Evolutionary conservation across 1,139 yeast species (phyloP), one percentile per base, ranked within the genome.

Genomic region (Eremothecium gossypii): DNA sequence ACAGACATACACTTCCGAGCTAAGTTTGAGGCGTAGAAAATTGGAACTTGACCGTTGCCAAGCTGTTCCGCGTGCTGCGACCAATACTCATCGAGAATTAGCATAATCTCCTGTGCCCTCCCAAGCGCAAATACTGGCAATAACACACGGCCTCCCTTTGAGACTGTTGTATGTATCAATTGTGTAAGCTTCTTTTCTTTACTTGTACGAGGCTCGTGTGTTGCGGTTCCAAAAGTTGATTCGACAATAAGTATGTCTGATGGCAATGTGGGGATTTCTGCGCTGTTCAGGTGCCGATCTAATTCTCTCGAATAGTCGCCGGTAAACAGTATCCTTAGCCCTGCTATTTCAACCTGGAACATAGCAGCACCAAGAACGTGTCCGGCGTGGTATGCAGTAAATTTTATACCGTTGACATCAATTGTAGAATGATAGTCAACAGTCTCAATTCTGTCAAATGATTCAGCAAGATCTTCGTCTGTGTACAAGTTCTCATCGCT

Each of bases 331-430:
- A 87, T 73, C 52, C 86, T 84, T 47, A 91, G 69, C 0, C 97
- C 97, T 7, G 96, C 96, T 54, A 93, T 83, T 61, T 91, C 99
- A 39, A 91, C 76, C 52, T 91, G 80, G 61, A 82, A 91, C 97
- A 91, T 91, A 30, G 98, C 96, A 10, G 98, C 97, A 41, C 99
- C 99, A 40, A 91, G 70, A 13, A 91, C 99, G 71, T 91, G 99
- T 11, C 99, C 99, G 3, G 98, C 99, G 65, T 91, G 98, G 62
- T 83, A 93, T 4, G 98, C 98, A 1, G 98, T 93, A 66, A 91
- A 91, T 57, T 94, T 72, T 45, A 93, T 81, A 40, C 98, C 98
- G 41, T 57, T 55, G 34, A 89, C 83, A 55, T 91, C 97, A 56
- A 87, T 76, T 0, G 98, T 91, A 5, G 96, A 86, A 64, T 91